Evolutionary conservation across 352 stramenopile species (phyloP).

Genomic region (Pythium aphanidermatum): DNA sequence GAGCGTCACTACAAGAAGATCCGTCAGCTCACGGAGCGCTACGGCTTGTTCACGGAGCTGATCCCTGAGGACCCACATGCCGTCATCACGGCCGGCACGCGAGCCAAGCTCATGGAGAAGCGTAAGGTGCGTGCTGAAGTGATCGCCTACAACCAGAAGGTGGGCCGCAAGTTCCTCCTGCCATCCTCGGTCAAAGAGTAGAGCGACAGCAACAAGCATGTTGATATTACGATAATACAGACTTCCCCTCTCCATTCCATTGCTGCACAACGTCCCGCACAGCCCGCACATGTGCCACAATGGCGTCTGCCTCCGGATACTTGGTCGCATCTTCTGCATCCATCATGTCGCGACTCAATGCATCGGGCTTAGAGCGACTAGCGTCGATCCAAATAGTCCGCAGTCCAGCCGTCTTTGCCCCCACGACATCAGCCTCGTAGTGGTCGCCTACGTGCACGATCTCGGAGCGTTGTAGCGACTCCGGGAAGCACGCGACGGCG

Average conservation of each 20-base stretch:
- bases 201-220: not conserved
- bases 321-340: constrained; percentile 19
- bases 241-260: constrained; percentile 32
- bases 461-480: constrained; percentile 22
- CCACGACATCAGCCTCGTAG: constrained; percentile 64
- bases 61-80: constrained; percentile 72
- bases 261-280: constrained; percentile 35
- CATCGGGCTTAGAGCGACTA: constrained; percentile 32
- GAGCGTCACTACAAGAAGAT: constrained; percentile 73
- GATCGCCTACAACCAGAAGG: constrained; percentile 67
- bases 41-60: constrained; percentile 70
- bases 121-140: constrained; percentile 64
- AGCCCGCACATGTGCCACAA: constrained; percentile 42
- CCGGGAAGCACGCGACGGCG: constrained; percentile 32
- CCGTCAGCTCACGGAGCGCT: constrained; percentile 51
- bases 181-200: constrained; percentile 26
- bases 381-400: constrained; percentile 65
- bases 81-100: constrained; percentile 50
- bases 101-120: constrained; percentile 71
- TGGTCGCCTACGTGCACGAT: constrained; percentile 73
- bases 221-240: not conserved
- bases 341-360: constrained; percentile 24
- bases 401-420: constrained; percentile 53
- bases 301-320: constrained; percentile 46
- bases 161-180: constrained; percentile 68